Conservation (phyloP, 257 asterid species). For the Phtheirospermum japonicum region DNA sequence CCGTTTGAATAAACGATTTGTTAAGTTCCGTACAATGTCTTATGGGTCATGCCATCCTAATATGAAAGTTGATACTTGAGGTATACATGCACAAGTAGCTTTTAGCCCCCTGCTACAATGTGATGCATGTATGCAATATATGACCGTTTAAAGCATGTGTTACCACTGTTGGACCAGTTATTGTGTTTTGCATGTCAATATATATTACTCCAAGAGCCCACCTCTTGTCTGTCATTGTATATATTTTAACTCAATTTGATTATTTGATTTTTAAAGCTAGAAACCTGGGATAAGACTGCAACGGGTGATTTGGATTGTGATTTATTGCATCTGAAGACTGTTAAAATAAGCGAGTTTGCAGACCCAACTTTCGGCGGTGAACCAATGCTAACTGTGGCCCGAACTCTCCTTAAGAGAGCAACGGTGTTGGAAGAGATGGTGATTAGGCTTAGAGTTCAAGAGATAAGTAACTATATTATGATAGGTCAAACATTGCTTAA, state of each 20-base stretch:
- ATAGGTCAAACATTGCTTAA: neutral
- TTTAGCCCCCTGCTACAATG: neutral
- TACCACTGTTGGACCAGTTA: no score
- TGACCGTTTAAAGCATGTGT: no score
- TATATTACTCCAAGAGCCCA: neutral
- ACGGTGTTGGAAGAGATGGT: slow-evolving; percentile 4
- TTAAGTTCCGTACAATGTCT: no score
- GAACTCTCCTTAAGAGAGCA: slow-evolving; percentile 16
- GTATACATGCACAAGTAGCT: no score
- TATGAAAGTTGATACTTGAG: neutral
- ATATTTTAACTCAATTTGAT: neutral
- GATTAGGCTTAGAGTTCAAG: neutral
- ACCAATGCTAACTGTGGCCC: slow-evolving; percentile 14
- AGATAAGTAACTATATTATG: neutral
- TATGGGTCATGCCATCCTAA: neutral
- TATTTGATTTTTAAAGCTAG: neutral
- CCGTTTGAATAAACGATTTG: no score
- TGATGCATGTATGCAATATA: neutral
- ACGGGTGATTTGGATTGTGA: neutral
- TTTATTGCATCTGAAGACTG: slow-evolving; percentile 24
- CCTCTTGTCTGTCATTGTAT: neutral
- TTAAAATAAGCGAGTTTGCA: neutral
- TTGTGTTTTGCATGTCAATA: no score
- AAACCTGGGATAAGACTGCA: neutral
- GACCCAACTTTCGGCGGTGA: neutral